phyloP scores from a whole-genome alignment of 1,139 yeast species.

The Taphrina deformans region DNA sequence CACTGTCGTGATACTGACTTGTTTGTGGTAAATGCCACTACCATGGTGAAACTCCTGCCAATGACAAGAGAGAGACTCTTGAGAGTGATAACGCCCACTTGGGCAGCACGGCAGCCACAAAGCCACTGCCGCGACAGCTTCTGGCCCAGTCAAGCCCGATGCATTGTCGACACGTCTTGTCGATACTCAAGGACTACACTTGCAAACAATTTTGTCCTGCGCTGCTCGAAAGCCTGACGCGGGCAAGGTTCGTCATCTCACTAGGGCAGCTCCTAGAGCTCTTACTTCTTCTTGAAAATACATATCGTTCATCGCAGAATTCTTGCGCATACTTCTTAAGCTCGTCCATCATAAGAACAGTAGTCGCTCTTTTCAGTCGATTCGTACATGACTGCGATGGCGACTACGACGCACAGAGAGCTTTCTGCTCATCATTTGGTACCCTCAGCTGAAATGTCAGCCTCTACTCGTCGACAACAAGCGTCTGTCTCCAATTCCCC shows the following conservation, averaged over 20 bases:
- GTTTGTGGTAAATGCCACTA: neutral
- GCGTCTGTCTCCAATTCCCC: constrained; percentile 1
- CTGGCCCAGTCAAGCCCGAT: neutral
- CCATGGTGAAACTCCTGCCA: neutral
- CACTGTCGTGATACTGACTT: too few relatives aligned
- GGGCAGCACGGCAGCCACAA: neutral
- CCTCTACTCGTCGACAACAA: neutral
- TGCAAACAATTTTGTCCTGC: neutral
- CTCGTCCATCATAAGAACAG: neutral
- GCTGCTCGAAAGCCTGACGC: too few relatives aligned
- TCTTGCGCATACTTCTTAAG: too few relatives aligned
- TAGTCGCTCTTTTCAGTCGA: neutral
- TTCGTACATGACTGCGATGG: constrained; percentile 3
- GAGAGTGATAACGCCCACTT: neutral
- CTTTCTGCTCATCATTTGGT: neutral
- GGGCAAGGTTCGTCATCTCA: too few relatives aligned
- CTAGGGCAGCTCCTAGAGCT: too few relatives aligned
- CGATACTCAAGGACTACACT: neutral
- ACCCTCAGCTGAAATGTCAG: neutral
- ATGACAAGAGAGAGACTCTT: neutral
- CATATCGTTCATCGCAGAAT: too few relatives aligned
- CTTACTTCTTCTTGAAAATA: too few relatives aligned
- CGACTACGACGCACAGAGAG: neutral
- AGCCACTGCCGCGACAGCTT: neutral
- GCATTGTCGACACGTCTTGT: neutral